Evolutionary conservation across 176 grass and related monocot genomes (phyloP).

Genomic region (Cocos nucifera): DNA sequence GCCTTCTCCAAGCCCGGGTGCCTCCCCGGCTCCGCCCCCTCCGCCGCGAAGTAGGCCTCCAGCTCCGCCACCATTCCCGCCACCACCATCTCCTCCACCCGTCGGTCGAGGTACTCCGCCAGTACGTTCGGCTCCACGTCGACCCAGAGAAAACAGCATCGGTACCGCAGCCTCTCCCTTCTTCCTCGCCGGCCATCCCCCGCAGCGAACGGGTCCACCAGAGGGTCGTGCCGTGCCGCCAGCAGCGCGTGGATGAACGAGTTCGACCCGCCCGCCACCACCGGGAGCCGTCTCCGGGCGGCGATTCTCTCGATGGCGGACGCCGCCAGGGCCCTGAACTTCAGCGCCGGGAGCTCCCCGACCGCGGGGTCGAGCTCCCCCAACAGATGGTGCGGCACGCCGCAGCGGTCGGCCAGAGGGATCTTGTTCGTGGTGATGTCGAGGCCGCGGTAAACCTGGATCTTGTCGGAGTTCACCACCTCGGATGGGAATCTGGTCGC

Average conservation of each 20-base stretch:
- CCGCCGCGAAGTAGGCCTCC: constrained; percentile 32
- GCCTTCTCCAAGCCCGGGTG: constrained; percentile 53
- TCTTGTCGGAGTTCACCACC: constrained; percentile 79
- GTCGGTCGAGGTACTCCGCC: constrained; percentile 44
- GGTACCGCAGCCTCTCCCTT: constrained; percentile 18
- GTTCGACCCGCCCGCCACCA: constrained; percentile 71
- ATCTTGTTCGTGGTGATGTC: constrained; percentile 83
- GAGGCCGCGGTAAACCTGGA: constrained; percentile 67
- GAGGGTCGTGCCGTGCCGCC: constrained; percentile 14
- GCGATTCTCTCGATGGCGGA: constrained; percentile 13
- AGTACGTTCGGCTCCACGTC: constrained; percentile 43
- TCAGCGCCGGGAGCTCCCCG: constrained; percentile 25
- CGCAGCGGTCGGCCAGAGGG: constrained; percentile 30
- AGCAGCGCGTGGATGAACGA: constrained; percentile 68
- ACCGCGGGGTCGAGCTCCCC: constrained; percentile 35
- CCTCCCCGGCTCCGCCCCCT: constrained; percentile 18
- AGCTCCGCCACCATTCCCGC: constrained; percentile 69
- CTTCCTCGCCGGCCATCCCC: constrained; percentile 11
- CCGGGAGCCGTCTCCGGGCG: constrained; percentile 18
- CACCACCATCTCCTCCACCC: constrained; percentile 66
- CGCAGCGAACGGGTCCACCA: constrained; percentile 30
- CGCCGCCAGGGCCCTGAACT: constrained; percentile 34
- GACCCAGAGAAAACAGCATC: constrained; percentile 78
- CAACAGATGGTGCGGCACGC: constrained; percentile 66
- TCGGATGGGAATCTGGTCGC: constrained; percentile 32